These are phyloP conservation scores for Chenopodium album DNA, from an alignment of 148 eudicot genomes.

Conservation along the genomic window DNA sequence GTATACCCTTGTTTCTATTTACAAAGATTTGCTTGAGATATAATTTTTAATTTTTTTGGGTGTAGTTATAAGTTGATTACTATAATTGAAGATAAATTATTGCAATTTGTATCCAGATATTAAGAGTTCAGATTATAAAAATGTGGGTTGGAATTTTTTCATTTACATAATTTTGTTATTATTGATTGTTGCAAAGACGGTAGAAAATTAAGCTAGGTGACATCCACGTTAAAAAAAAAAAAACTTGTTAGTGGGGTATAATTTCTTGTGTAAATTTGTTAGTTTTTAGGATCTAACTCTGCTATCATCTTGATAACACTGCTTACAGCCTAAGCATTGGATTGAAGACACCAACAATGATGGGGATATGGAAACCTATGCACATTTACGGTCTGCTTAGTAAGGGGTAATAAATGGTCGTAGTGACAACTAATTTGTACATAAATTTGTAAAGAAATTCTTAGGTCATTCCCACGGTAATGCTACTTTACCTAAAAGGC, in stretches of 20 bases:
- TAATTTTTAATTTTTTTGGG: background rate
- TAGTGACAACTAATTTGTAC: no score
- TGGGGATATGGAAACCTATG: background rate
- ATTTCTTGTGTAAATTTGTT: no score
- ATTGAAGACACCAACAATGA: background rate
- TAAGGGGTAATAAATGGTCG: no score
- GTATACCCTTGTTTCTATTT: no score
- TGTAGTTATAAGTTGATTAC: background rate
- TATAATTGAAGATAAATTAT: background rate
- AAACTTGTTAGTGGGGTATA: background rate
- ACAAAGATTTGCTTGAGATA: background rate
- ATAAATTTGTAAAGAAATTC: no score
- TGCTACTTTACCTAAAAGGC: no score
- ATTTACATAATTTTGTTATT: background rate
- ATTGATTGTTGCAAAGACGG: background rate
- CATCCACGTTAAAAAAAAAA: background rate
- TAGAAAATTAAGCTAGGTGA: no score
- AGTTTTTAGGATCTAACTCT: background rate
- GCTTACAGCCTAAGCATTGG: background rate
- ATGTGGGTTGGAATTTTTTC: background rate
- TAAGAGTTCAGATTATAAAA: background rate
- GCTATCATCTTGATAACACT: background rate
- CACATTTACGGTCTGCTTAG: no score
- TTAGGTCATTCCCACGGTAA: no score
- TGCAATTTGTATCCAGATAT: background rate